Evolutionary conservation across 371 early-diverging fungal species (phyloP), one percentile per base, ranked within the genome.

Genomic region (Actinomortierella wolfii): DNA sequence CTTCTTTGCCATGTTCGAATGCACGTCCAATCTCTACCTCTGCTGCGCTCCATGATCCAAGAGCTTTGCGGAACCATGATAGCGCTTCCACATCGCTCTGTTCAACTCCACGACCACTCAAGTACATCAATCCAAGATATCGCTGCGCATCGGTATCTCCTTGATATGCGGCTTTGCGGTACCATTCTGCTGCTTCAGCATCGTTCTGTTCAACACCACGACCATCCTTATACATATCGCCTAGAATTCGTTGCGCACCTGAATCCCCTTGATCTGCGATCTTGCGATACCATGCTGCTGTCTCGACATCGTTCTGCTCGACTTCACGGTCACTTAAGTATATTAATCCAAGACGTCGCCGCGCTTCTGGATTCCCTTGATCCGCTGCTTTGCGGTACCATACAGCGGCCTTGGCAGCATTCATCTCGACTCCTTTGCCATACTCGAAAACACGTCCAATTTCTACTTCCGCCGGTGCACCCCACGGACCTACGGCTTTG

Each of bases 101-200:
- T 18, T 70, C 71, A 6, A 90, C 82, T 8, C 94, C 94, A 29
- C 83, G 82, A 18, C 94, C 94, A 55, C 89, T 86, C 66, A 91
- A 91, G 71, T 90, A 89, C 56, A 88, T 85, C 64, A 86, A 86
- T 24, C 92, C 93, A 3, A 94, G 76, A 21, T 83, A 79, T 79
- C 90, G 90, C 69, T 90, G 91, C 17, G 93, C 94, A 57, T 86
- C 85, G 39, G 87, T 81, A 71, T 91, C 90, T 11, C 93, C 93
- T 47, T 79, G 78, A 54, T 78, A 80, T 24, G 93, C 92, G 13
- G 92, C 76, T 39, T 70, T 65, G 18, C 71, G 71, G 69, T 90
- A 94, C 87, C 87, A 91, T 41, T 70, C 59, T 49, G 91, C 79
- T 6, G 93, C 93, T 55, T 81, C 74, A 25, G 63, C 58, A 0